Base-by-base conservation (phyloP, 768 basidiomycete species). In the Russula foetens region DNA sequence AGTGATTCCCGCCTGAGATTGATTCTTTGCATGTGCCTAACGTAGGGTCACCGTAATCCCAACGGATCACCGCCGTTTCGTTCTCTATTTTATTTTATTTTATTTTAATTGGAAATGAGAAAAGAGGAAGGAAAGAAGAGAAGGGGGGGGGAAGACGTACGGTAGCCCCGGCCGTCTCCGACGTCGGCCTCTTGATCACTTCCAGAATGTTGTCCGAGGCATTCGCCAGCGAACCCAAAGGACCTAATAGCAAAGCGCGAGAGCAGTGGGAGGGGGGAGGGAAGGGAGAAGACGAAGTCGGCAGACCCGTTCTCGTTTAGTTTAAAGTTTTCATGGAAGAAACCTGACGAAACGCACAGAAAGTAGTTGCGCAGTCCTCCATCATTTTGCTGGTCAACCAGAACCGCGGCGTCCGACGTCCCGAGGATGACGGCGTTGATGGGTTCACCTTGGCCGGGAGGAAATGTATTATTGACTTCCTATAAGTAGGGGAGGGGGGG, bases 1-100 rank as follows among this genome's bases (percentile, higher is more conserved):
- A 83, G 69, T 97, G 93, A 68, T 89, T 81, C 7, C 94, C 94
- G 2, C 93, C 93, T 65, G 89, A 69, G 44, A 95, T 79, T 2
- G 90, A 89, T 72, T 97, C 93, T 66, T 81, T 75, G 72, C 94
- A 96, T 1, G 92, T 82, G 0, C 94, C 94, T n/a, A 94, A 71
- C 53, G 83, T 75, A 0, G 84, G 81, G 66, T 96, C 84, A 8
- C 83, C 84, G 70, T 90, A 98, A 69, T 93, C 81, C 81, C 83
- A 93, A 38, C 94, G 80, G 26, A 95, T 83, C n/a, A 86, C 88
- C 8, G 84, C 83, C 0, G 88, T 87, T 70, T 97, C 85, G 70
- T 92, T 90, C 61, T 78, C 90, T 92, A 69, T 2, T 15, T 33
- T 29, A 44, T n/a, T n/a, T n/a, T n/a, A n/a, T n/a, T n/a, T n/a